Evolutionary conservation across 768 basidiomycete species (phyloP), one percentile per base, ranked within the genome.

Genomic region (Boletus tomentosulus): DNA sequence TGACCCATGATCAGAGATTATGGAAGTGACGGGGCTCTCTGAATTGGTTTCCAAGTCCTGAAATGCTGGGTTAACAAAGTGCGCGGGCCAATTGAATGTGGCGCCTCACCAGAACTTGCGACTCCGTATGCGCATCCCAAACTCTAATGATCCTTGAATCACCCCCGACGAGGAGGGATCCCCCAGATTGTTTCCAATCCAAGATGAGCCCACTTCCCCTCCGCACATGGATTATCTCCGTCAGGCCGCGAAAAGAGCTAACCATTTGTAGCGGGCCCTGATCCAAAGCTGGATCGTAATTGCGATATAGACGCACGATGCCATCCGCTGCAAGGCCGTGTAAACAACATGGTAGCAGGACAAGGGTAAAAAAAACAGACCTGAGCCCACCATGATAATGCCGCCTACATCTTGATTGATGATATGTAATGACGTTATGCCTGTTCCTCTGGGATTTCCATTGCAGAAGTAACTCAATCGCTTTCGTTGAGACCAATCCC

Each of bases 351-450:
- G n/a, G 19, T 3, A 4, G 12, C 4, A 11, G 15, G 34, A 39
- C 33, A 33, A 22, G 10, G 56, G 6, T 47, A 42, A 10, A 25
- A 50, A 37, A 3, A 28, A 71, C 85, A 55, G 62, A 93, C 92
- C 83, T 57, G 96, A 89, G 5, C 86, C 93, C 27, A 89, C 87
- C 50, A 98, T 70, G 50, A 98, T 83, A 43, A 98, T 85, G 1
- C 92, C 93, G 9, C 91, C 89, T 13, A 93, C 88, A 53, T 97
- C 93, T 71, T 99, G 92, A 67, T 99, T 98, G 69, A 98, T 92
- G 65, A 98, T 86, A 51, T 92, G 84, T 22, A 98, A 72, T 2
- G 89, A 86, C 0, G 97, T 95, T 53, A 98, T 89, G 51, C 82
- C 86, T 4, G 87, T 89, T 34, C 88, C 88, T 51, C 74, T 76